Conservation (phyloP, 1,284 basidiomycete species). For the Austroboletus rostrupii region DNA sequence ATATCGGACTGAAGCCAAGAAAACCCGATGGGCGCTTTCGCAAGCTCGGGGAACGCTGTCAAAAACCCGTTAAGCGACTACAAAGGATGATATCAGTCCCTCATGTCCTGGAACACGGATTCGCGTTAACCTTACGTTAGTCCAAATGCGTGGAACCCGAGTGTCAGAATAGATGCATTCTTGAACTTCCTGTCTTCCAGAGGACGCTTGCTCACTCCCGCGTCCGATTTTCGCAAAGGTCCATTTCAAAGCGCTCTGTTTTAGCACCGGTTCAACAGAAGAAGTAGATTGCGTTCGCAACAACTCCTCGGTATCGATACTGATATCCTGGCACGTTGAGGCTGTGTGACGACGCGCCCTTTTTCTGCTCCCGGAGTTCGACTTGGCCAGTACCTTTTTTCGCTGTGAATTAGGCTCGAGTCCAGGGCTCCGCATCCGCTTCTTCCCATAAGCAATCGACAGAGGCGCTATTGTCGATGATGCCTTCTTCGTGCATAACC, state of each 20-base stretch:
- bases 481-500: background rate
- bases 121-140: slow-evolving; percentile 20
- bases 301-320: background rate
- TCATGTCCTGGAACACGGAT: background rate
- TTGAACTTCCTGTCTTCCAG: background rate
- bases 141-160: slow-evolving; percentile 24
- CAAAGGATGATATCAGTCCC: slow-evolving; percentile 11
- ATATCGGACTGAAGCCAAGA: slow-evolving; percentile 29
- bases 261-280: background rate
- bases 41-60: slow-evolving; percentile 23
- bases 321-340: background rate
- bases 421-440: slow-evolving; percentile 18
- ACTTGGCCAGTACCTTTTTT: slow-evolving; percentile 10
- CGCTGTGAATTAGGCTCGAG: background rate
- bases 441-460: background rate
- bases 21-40: slow-evolving; percentile 16
- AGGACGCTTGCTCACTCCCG: background rate
- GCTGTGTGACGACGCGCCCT: background rate
- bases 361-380: background rate
- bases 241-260: slow-evolving; percentile 13
- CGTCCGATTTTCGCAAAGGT: slow-evolving; percentile 10
- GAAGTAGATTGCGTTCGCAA: background rate
- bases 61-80: slow-evolving; percentile 22
- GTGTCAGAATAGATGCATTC: background rate
- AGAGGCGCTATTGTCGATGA: background rate